phyloP scores from a whole-genome alignment of 2,329 filamentous ascomycete species.

The Aureobasidium sp. region DNA sequence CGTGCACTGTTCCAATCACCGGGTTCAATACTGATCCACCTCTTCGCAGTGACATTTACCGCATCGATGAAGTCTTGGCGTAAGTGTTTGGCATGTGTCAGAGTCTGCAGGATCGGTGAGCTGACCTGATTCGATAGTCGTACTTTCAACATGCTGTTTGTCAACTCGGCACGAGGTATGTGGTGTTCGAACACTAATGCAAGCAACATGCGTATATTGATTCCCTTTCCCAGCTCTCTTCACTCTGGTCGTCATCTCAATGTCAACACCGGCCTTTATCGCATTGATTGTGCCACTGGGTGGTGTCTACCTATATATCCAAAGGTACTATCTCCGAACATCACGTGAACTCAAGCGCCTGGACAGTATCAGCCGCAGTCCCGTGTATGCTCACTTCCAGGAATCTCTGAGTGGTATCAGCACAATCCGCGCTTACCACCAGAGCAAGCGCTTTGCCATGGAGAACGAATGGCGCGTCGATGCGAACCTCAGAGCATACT shows the following conservation, averaged over 20 bases:
- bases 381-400: conserved; percentile 97
- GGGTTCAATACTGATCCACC: conserved; percentile 10
- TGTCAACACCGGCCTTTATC: conserved; percentile 72
- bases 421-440: conserved; percentile 90
- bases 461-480: conserved; percentile 99
- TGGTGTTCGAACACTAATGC: conserved; percentile 16
- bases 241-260: conserved; percentile 78
- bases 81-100: conserved; percentile 30
- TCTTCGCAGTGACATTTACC: conserved; percentile 61
- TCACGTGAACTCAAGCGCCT: conserved; percentile 94
- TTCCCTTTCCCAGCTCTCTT: conserved; percentile 49
- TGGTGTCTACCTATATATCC: conserved; percentile 81
- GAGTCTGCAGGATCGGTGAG: conserved; percentile 4
- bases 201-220: conserved; percentile 11
- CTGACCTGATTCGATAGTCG: conserved; percentile 43
- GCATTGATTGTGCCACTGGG: conserved; percentile 73
- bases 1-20: conserved; percentile 4
- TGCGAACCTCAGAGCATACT: conserved; percentile 88
- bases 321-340: conserved; percentile 92
- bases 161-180: conserved; percentile 43
- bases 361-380: conserved; percentile 90
- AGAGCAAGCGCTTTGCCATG: conserved; percentile 76
- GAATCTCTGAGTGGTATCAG: conserved; percentile 90
- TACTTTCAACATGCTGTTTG: conserved; percentile 85
- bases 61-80: conserved; percentile 86